A percentile compares a stretch with the other conserved stretches of the same genome.
Evolutionary conservation across 148 eudicot genomes (phyloP).

Genomic region (Fallopia convolvulus): DNA sequence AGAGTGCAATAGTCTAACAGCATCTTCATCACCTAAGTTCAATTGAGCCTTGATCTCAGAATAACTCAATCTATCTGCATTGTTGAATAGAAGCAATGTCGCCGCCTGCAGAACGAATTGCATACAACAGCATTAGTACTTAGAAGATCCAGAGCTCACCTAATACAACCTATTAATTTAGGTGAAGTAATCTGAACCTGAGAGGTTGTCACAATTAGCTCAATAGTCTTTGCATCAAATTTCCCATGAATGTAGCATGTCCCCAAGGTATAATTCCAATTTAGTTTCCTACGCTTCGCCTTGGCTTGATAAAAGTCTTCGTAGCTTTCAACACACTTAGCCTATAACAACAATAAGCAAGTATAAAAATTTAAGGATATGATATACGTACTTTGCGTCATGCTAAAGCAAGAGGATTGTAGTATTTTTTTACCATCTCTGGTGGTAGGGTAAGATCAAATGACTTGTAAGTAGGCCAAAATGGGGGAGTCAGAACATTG

Average conservation of each 20-base stretch:
- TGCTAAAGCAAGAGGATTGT: too few relatives aligned
- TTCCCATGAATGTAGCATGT: conserved; percentile 34
- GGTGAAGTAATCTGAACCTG: conserved; percentile 18
- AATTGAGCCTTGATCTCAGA: conserved; percentile 32
- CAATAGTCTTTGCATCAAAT: conserved; percentile 30
- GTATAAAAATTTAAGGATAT: neutral
- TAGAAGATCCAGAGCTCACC: neutral
- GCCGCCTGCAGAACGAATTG: conserved; percentile 28
- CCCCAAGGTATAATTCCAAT: conserved; percentile 63
- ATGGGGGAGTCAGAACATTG: neutral
- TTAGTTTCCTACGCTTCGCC: conserved; percentile 73
- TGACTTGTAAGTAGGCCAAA: conserved; percentile 80
- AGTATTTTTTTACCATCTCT: conserved; percentile 45
- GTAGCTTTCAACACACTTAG: conserved; percentile 74
- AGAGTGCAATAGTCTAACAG: conserved; percentile 36
- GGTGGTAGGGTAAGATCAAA: conserved; percentile 73
- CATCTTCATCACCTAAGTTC: conserved; percentile 32
- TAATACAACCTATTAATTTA: neutral
- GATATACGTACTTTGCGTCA: neutral
- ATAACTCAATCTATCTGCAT: conserved; percentile 30
- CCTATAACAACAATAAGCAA: conserved; percentile 27
- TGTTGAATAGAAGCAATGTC: conserved; percentile 38
- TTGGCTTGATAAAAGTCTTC: conserved; percentile 72
- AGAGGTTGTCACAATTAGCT: conserved; percentile 35
- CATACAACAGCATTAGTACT: neutral